These are phyloP conservation scores for Hippophae gyantsensis DNA, from an alignment of 306 rosid genomes.

Conservation along the genomic window DNA sequence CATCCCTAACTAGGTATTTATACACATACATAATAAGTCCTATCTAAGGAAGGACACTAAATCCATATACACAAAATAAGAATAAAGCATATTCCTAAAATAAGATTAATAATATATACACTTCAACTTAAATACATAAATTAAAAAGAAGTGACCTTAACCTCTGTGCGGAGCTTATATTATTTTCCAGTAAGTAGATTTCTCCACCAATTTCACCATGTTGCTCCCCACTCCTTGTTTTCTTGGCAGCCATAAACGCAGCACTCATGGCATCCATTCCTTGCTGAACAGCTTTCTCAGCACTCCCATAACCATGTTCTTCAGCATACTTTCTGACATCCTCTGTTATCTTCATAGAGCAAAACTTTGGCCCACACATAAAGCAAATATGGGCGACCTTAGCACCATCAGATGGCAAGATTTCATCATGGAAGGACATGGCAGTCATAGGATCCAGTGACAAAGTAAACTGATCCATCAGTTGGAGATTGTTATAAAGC, in stretches of 20 bases:
- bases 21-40: too few relatives aligned
- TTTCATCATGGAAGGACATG: constrained; percentile 96
- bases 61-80: too few relatives aligned
- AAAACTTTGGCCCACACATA: constrained; percentile 98
- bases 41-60: too few relatives aligned
- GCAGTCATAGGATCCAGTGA: constrained; percentile 99
- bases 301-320: constrained; percentile 85
- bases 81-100: neutral
- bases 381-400: constrained; percentile 99
- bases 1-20: too few relatives aligned
- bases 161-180: constrained; percentile 44
- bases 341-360: constrained; percentile 98
- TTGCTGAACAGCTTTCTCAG: constrained; percentile 71
- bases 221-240: constrained; percentile 89
- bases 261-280: constrained; percentile 99
- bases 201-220: constrained; percentile 99
- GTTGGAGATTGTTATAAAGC: too few relatives aligned
- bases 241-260: constrained; percentile 75
- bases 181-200: constrained; percentile 83
- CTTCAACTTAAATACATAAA: neutral
- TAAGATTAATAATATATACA: too few relatives aligned
- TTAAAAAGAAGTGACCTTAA: constrained; percentile 31
- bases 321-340: constrained; percentile 96
- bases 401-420: constrained; percentile 87
- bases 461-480: constrained; percentile 95